Base-by-base conservation (phyloP, 352 stramenopile species). In the Globisporangium mamillatum region DNA sequence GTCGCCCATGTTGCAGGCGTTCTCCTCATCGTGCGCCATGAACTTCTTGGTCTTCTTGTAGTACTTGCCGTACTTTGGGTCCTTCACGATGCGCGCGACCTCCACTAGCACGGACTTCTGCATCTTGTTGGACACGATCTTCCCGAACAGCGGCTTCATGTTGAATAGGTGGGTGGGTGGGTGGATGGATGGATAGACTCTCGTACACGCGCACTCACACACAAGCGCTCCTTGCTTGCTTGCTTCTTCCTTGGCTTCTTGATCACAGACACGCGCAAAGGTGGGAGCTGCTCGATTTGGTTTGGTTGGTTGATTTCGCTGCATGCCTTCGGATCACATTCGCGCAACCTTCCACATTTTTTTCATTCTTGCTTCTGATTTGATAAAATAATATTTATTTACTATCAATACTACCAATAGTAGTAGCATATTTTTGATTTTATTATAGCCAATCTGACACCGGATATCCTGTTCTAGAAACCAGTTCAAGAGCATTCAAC, bases 1-100 rank as follows among this genome's bases (percentile, higher is more conserved):
- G 82, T 96, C 89, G 71, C 88, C 94, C 16, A 96, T 90, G 80
- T 97, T 97, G 77, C 93, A 98, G 38, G 89, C 86, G 78, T 98
- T 85, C 54, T 96, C 78, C 70, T 98, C 95, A 80, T 98, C 95
- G 79, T 98, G 95, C n/a, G 95, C 95, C 95, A 98, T 98, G 74
- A 98, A 98, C 75, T 98, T 98, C 75, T 97, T 97, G 63, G 93
- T 98, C 80, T 97, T 98, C 75, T 94, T 96, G 78, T 97, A 90
- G 77, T 97, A 95, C 76, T 98, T 98, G 67, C 91, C 80, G 78
- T 98, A 98, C 79, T 98, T 98, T 59, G 89, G 91, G 76, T 98
- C 88, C 75, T 98, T 97, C 22, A 93, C 80, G 78, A 98, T 98
- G 67, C 95, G 88, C 71, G 96, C 88, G 57, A 98, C 94, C 66